These are phyloP conservation scores for Alternaria postmessia DNA, from an alignment of 2,329 filamentous ascomycete genomes.

Conservation along the genomic window DNA sequence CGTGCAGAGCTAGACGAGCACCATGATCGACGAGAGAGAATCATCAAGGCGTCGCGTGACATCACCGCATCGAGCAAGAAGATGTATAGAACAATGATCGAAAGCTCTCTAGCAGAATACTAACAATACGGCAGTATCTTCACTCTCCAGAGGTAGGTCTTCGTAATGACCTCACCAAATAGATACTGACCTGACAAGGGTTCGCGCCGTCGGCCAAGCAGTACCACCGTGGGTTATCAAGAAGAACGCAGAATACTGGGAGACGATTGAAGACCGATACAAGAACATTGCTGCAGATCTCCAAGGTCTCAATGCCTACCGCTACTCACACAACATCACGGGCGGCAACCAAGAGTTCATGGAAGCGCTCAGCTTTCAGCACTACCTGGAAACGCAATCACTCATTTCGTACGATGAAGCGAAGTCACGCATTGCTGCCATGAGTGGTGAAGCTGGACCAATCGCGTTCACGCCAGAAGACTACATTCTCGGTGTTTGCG, in stretches of 20 bases:
- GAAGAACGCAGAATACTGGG: constrained; percentile 73
- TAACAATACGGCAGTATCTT: constrained; percentile 70
- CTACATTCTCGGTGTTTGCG: constrained; percentile 90
- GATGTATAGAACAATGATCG: constrained; percentile 67
- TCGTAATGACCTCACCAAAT: neutral
- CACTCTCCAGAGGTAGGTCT: constrained; percentile 74
- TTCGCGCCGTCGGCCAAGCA: constrained; percentile 65
- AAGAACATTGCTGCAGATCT: constrained; percentile 74
- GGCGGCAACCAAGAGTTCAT: constrained; percentile 90
- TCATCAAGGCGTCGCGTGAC: constrained; percentile 90
- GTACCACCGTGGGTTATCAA: constrained; percentile 74
- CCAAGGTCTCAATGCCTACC: constrained; percentile 78
- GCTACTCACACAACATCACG: constrained; percentile 81
- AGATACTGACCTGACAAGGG: constrained; percentile 56
- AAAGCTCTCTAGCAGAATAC: constrained; percentile 4
- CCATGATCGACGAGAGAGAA: constrained; percentile 87
- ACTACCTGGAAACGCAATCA: constrained; percentile 82
- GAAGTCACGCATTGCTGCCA: constrained; percentile 44
- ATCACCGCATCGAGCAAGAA: constrained; percentile 97
- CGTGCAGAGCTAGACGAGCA: constrained; percentile 91
- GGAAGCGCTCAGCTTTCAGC: constrained; percentile 86
- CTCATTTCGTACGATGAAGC: constrained; percentile 75
- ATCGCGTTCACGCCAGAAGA: constrained; percentile 79
- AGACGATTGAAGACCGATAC: constrained; percentile 76
- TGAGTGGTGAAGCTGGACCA: constrained; percentile 53